Conservation (phyloP, 2,329 filamentous ascomycete genomes). For the Tolypocladium amazonense region DNA sequence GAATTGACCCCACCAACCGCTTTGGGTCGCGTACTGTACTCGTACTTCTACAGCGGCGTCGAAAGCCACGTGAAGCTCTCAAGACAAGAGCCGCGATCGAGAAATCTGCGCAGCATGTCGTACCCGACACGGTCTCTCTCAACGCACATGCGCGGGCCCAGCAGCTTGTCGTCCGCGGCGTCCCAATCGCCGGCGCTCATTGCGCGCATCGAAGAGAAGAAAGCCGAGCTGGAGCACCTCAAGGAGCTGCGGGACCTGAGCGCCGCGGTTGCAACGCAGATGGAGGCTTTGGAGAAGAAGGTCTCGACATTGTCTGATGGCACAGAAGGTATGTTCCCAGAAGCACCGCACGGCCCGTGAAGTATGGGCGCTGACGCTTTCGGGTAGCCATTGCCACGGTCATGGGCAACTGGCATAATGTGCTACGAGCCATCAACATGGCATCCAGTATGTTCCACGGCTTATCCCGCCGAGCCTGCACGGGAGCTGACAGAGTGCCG, state of each 20-base stretch:
- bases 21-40: background rate
- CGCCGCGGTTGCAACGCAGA: slow-evolving; percentile 67
- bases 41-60: background rate
- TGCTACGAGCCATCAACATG: slow-evolving; percentile 76
- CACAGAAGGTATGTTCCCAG: slow-evolving; percentile 56
- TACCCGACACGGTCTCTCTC: slow-evolving; percentile 47
- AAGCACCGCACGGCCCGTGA: too few relatives aligned
- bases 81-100: background rate
- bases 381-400: slow-evolving; percentile 67
- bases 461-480: slow-evolving; percentile 4
- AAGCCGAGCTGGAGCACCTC: slow-evolving; percentile 68
- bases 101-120: slow-evolving; percentile 32
- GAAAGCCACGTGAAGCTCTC: background rate
- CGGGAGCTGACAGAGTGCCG: background rate
- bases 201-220: slow-evolving; percentile 76
- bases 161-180: slow-evolving; percentile 34
- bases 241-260: slow-evolving; percentile 71
- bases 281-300: slow-evolving; percentile 73
- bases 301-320: slow-evolving; percentile 68
- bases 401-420: slow-evolving; percentile 79
- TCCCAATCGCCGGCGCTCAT: slow-evolving; percentile 61
- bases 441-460: slow-evolving; percentile 52
- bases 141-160: slow-evolving; percentile 56
- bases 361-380: slow-evolving; percentile 11
- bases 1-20: slow-evolving; percentile 17